phyloP scores from a whole-genome alignment of 2,329 filamentous ascomycete genomes.

The Verticillium longisporum region DNA sequence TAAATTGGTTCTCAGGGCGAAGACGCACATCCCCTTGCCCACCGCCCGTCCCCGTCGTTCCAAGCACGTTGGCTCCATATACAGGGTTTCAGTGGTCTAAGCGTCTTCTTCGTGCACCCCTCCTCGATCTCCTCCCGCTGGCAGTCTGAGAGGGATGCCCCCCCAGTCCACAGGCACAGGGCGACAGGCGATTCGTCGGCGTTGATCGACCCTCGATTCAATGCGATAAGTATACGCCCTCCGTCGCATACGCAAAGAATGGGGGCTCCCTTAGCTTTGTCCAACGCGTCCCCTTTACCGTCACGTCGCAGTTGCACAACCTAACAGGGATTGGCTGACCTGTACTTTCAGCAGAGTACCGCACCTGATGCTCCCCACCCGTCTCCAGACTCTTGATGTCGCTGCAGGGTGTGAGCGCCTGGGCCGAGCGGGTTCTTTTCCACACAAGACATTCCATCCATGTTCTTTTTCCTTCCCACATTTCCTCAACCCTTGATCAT shows the following conservation, averaged over 20 bases:
- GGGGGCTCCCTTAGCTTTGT: not conserved
- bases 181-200: not conserved
- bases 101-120: not conserved
- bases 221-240: conserved; percentile 5
- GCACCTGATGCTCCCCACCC: not conserved
- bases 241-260: conserved; percentile 3
- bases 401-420: conserved; percentile 11
- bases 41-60: not conserved
- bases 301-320: conserved; percentile 5
- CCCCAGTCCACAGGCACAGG: not conserved
- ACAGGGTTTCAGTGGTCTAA: not conserved
- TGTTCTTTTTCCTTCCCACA: conserved; percentile 10
- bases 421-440: conserved; percentile 11
- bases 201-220: not conserved
- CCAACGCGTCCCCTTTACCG: conserved; percentile 1
- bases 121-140: not conserved
- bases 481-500: not conserved
- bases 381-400: conserved; percentile 9
- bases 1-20: conserved; percentile 9
- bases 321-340: conserved; percentile 6
- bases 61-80: not conserved
- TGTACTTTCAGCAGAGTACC: not conserved
- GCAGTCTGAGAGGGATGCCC: not conserved
- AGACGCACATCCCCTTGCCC: conserved; percentile 10
- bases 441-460: conserved; percentile 10